phyloP scores from a whole-genome alignment of 2,329 filamentous ascomycete genomes.

The Monosporascus sp. region DNA sequence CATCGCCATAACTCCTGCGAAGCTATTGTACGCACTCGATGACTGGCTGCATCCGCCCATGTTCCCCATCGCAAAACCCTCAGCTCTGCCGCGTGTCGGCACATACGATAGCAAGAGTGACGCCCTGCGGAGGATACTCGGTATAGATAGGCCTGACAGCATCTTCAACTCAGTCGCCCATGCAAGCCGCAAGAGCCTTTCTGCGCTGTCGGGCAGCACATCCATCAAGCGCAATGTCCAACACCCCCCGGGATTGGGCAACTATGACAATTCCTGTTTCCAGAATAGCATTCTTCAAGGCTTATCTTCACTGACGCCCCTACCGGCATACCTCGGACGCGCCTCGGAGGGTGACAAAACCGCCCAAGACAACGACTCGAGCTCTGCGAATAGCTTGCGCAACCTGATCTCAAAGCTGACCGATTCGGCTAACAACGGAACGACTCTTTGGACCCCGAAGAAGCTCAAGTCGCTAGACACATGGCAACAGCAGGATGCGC shows the following conservation, averaged over 20 bases:
- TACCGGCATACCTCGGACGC: slow-evolving; percentile 60
- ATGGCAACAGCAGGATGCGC: slow-evolving; percentile 94
- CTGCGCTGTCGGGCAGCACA: slow-evolving; percentile 43
- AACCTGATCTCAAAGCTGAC: slow-evolving; percentile 67
- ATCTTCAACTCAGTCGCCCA: slow-evolving; percentile 53
- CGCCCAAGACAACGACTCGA: slow-evolving; percentile 21
- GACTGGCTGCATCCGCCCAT: slow-evolving; percentile 45
- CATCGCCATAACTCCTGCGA: slow-evolving; percentile 51
- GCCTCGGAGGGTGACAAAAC: slow-evolving; percentile 26
- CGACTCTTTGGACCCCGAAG: slow-evolving; percentile 73
- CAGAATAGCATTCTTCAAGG: slow-evolving; percentile 93
- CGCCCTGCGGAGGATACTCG: slow-evolving; percentile 57
- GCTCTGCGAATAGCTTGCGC: slow-evolving; percentile 47
- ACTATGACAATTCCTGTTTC: slow-evolving; percentile 94
- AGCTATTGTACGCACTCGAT: slow-evolving; percentile 52
- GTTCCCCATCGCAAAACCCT: slow-evolving; percentile 29
- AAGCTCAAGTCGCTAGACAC: slow-evolving; percentile 89
- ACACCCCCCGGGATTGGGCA: slow-evolving; percentile 67
- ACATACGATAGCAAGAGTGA: slow-evolving; percentile 58
- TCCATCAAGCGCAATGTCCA: slow-evolving; percentile 35
- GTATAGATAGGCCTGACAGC: slow-evolving; percentile 47
- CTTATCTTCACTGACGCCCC: slow-evolving; percentile 66
- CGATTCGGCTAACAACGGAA: slow-evolving; percentile 63
- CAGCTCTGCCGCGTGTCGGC: slow-evolving; percentile 31
- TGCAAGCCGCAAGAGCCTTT: slow-evolving; percentile 50